Conservation (phyloP, 352 stramenopile genomes). For the Globisporangium echinulatum region DNA sequence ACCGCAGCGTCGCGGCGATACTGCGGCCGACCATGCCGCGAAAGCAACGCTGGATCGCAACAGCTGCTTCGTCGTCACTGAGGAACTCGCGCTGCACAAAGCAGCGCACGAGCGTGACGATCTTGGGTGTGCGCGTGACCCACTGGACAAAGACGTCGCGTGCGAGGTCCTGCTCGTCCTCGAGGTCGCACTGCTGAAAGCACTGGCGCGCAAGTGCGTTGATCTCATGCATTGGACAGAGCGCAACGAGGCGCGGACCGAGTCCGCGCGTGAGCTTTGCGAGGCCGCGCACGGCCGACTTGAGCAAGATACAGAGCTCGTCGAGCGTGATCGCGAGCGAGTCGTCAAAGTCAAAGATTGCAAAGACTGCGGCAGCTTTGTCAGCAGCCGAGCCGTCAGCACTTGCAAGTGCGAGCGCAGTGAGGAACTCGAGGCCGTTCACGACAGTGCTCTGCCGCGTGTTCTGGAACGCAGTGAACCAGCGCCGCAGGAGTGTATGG, state of each 20-base stretch:
- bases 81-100: slow-evolving; percentile 66
- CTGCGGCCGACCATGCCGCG: slow-evolving; percentile 47
- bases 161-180: slow-evolving; percentile 58
- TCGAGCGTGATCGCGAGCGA: slow-evolving; percentile 63
- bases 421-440: slow-evolving; percentile 66
- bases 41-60: slow-evolving; percentile 44
- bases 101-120: slow-evolving; percentile 61
- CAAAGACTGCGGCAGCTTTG: slow-evolving; percentile 57
- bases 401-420: slow-evolving; percentile 42
- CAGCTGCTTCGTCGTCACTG: slow-evolving; percentile 42
- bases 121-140: slow-evolving; percentile 66
- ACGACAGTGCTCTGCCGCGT: slow-evolving; percentile 49
- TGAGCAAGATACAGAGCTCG: slow-evolving; percentile 69
- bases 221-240: slow-evolving; percentile 62
- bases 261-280: slow-evolving; percentile 63
- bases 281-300: slow-evolving; percentile 56
- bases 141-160: slow-evolving; percentile 46
- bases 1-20: slow-evolving; percentile 37
- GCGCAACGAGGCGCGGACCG: slow-evolving; percentile 36
- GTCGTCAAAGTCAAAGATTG: slow-evolving; percentile 73
- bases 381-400: slow-evolving; percentile 48
- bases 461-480: slow-evolving; percentile 70
- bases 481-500: slow-evolving; percentile 36
- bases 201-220: slow-evolving; percentile 51
- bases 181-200: slow-evolving; percentile 56